A percentile compares a stretch with the other conserved stretches of the same genome.
phyloP scores from a whole-genome alignment of 2,329 filamentous ascomycete species.

The Drechslera avenae region DNA sequence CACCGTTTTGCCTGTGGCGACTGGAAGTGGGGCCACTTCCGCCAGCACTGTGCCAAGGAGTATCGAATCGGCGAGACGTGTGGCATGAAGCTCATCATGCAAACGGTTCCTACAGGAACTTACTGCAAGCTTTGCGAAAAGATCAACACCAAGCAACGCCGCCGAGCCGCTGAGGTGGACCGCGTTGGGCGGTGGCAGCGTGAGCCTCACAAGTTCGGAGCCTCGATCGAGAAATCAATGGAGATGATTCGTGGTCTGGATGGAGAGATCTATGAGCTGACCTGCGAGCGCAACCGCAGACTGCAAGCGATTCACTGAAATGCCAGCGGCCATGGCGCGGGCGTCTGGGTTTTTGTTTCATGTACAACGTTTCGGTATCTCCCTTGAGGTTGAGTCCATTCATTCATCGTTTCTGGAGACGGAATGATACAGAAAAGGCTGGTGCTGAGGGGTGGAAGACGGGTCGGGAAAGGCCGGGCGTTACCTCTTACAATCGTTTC shows the following conservation, averaged over 20 bases:
- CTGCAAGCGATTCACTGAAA: slow-evolving; percentile 43
- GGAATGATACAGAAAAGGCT: slow-evolving; percentile 38
- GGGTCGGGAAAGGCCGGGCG: slow-evolving; percentile 39
- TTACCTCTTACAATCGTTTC: slow-evolving; percentile 47
- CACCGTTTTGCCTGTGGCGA: slow-evolving; percentile 83
- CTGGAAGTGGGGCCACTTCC: slow-evolving; percentile 94
- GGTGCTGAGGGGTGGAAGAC: slow-evolving; percentile 35
- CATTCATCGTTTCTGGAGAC: slow-evolving; percentile 37
- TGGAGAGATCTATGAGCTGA: slow-evolving; percentile 69
- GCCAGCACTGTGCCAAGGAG: slow-evolving; percentile 90
- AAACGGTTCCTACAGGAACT: slow-evolving; percentile 66
- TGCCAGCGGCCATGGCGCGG: slow-evolving; percentile 25
- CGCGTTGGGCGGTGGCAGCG: slow-evolving; percentile 78
- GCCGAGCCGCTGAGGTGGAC: slow-evolving; percentile 72
- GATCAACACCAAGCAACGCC: slow-evolving; percentile 81
- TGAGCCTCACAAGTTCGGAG: slow-evolving; percentile 66
- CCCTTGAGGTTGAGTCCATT: slow-evolving; percentile 38
- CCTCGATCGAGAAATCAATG: slow-evolving; percentile 68
- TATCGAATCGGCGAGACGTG: slow-evolving; percentile 96
- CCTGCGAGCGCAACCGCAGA: slow-evolving; percentile 57
- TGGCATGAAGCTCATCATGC: slow-evolving; percentile 86
- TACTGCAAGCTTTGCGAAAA: slow-evolving; percentile 87
- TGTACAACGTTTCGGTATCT: slow-evolving; percentile 39
- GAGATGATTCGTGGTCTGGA: slow-evolving; percentile 75
- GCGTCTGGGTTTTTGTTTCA: slow-evolving; percentile 45